Base-by-base conservation (phyloP, 768 basidiomycete species). In the Suillus ampliporus region DNA sequence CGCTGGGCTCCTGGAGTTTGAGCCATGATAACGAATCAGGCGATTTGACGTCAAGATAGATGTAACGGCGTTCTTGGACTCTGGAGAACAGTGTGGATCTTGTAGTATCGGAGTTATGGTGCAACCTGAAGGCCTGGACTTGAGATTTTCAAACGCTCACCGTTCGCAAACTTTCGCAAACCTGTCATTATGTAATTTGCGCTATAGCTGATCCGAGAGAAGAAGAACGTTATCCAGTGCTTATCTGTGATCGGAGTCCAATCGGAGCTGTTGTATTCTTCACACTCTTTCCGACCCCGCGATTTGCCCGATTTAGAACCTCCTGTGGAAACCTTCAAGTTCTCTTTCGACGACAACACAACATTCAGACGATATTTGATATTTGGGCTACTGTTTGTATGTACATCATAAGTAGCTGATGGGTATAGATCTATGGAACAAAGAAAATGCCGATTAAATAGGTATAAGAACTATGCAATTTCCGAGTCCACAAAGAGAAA, bases 231-330 rank as follows among this genome's bases (percentile, higher is more conserved):
- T 28, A 23, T 17, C 44, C 47, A 34, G 15, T 48, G 50, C 50
- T 51, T 51, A 51, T 21, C 57, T 17, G 13, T 10, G 21, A 51
- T 58, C 58, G 48, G 58, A 58, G 58, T 56, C 17, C 50, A 51
- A 51, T 51, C 50, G 50, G 50, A 51, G 28, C 50, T 31, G 1
- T n/a, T 11, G 19, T 5, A n/a, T 51, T 19, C 3, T 53, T 9
- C 9, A 26, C 31, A n/a, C 13, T 21, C 4, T 14, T 35, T 53
- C 35, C 13, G 7, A 53, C 37, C 53, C 53, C 53, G 53, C 53
- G 53, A 37, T 23, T 14, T 21, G 5, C 13, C 21, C 21, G 21
- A 51, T 52, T 31, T 11, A 1, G 50, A 52, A n/a, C n/a, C 17
- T 34, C 31, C 19, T 17, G 14, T 26, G n/a, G 7, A 46, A 46